Evolutionary conservation across 371 early-diverging fungal genomes (phyloP).

Genomic region (Coemansia sp.): DNA sequence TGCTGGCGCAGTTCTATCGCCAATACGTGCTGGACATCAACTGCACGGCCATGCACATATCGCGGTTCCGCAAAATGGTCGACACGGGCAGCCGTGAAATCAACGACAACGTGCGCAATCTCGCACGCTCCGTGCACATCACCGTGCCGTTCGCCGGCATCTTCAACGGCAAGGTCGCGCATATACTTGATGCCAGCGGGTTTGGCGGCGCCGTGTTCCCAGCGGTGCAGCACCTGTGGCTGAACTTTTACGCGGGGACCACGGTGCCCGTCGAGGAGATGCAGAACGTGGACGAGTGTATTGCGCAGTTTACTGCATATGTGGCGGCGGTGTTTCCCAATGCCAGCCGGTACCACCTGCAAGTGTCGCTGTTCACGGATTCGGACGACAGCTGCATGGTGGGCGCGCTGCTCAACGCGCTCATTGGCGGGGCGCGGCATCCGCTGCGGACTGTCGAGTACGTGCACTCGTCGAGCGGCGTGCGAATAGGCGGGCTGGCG

Average conservation of each 20-base stretch:
- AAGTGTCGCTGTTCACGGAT: conserved; percentile 36
- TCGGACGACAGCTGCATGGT: conserved; percentile 45
- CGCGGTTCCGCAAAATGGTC: conserved; percentile 27
- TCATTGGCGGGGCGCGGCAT: conserved; percentile 1
- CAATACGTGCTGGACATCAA: conserved; percentile 36
- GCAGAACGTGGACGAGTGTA: conserved; percentile 9
- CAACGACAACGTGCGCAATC: conserved; percentile 16
- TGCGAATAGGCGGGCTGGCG: conserved; percentile 29
- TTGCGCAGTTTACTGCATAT: conserved; percentile 18
- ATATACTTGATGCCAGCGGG: conserved; percentile 16
- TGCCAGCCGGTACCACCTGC: conserved; percentile 24
- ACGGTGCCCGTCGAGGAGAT: conserved; percentile 32
- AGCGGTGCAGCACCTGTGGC: conserved; percentile 17
- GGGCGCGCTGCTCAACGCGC: conserved; percentile 14
- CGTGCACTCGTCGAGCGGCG: conserved; percentile 36
- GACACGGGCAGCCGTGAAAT: conserved; percentile 10
- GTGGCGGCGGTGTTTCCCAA: conserved; percentile 26
- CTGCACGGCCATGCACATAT: conserved; percentile 28
- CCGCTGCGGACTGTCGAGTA: conserved; percentile 21
- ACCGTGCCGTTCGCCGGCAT: conserved; percentile 39
- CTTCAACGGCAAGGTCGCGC: conserved; percentile 26
- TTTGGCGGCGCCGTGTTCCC: conserved; percentile 22
- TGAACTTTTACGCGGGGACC: conserved; percentile 38
- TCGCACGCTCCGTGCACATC: conserved; percentile 31
- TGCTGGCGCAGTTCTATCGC: conserved; percentile 26